Base-by-base conservation (phyloP, 129 eudicot genomes). In the Centrapalus pauciflorus region DNA sequence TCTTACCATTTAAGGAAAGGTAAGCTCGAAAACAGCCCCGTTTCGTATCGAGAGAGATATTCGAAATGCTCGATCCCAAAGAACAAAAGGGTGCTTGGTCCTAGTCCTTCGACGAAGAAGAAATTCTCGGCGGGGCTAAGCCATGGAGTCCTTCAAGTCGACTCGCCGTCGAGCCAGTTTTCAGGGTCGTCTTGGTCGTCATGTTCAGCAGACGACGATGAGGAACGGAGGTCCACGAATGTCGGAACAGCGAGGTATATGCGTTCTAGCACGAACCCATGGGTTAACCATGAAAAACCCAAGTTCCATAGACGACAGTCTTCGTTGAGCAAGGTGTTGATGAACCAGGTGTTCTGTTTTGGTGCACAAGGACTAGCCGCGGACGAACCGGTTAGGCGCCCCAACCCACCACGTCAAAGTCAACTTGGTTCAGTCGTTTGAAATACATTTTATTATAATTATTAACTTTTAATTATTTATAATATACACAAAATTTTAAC, bases 331-430 rank as follows among this genome's bases (percentile, higher is more conserved):
- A 70, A 73, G 73, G 77, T 71, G 28, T 49, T 77, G 82, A 81
- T 91, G 91, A 88, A 91, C 51, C 81, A 75, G 32, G 90, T 79
- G 69, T 83, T 91, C 43, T 91, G 98, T 61, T 85, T 85, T 27
- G 97, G 97, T 11, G 85, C 87, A 50, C 88, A 82, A 43, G 86
- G 97, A 25, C 61, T 87, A 34, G 83, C 87, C 1, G 74, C 41
- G 3, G 89, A 85, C 7, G 71, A 77, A 25, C 58, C 88, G 1
- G 73, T 77, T 50, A 61, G 40, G 43, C 55, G 81, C 13, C 49
- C 60, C 4, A 28, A 30, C 55, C 78, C 74, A 55, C 78, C 74
- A 55, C 48, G 52, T 45, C 79, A 59, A 51, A 75, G 29, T 61
- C 40, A 49, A 50, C 52, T 75, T 56, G 67, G 71, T 69, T 38